Base-by-base conservation (phyloP, 305 asterid genomes). In the Fraxinus angustifolia region DNA sequence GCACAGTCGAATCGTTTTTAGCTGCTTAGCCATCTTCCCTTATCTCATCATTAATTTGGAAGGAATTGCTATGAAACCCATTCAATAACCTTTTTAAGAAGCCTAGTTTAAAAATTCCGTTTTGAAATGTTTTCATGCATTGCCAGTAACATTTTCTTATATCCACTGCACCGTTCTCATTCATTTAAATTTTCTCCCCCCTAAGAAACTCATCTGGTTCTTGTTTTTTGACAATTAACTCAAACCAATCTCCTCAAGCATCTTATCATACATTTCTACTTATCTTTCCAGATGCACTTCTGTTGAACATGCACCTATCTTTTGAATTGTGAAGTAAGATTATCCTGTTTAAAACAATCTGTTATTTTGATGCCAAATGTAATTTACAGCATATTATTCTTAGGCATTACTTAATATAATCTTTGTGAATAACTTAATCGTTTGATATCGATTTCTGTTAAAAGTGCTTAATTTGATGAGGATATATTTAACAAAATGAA, bases 251-350 rank as follows among this genome's bases (percentile, higher is more conserved):
- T 60, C 53, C 40, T 21, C 14, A 19, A 33, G 77, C 33, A 12
- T 83, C 26, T 75, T 73, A 7, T 76, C 77, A 38, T 76, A 14
- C 75, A 65, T 70, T 19, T 76, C 81, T 70, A 45, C 76, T n/a
- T 0, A 19, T 7, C 19, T 33, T 50, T 62, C 35, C 58, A 23
- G 77, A 38, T 26, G 30, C 56, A 36, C 31, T 36, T 70, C 53
- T 72, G 75, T 71, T 36, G 76, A 62, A 31, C 33, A 62, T 62
- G 71, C 16, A 62, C 28, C 34, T 23, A 10, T 23, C n/a, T 12
- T 65, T 65, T 26, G 72, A 26, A 21, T 23, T 65, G 72, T 26
- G n/a, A 65, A 38, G 42, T 71, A 79, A 68, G 70, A 42, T 75
- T 35, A 31, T 70, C 73, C 53, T 75, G 40, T 33, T 48, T 2